Evolutionary conservation across 2,329 filamentous ascomycete species (phyloP).

Genomic region (Sordariomycetes sp.): DNA sequence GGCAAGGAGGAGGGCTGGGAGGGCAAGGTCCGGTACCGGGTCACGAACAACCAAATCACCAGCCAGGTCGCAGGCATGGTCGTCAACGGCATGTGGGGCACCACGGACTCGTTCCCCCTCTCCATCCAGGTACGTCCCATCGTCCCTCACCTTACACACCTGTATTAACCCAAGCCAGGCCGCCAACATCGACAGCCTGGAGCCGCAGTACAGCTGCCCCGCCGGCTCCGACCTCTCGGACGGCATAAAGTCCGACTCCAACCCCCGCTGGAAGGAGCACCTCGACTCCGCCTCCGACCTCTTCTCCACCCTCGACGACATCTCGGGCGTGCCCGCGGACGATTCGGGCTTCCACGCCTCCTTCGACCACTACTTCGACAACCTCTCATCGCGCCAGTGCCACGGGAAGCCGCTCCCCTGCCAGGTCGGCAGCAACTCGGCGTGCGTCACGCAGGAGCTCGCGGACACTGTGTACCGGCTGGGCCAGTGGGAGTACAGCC

Average conservation of each 20-base stretch:
- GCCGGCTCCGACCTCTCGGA: constrained; percentile 31
- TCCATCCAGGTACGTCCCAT: constrained; percentile 26
- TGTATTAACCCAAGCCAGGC: constrained; percentile 21
- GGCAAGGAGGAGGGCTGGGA: constrained; percentile 25
- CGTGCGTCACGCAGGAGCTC: constrained; percentile 51
- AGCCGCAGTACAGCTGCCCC: constrained; percentile 60
- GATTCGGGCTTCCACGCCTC: constrained; percentile 56
- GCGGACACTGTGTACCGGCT: constrained; percentile 64
- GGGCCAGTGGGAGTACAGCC: constrained; percentile 72
- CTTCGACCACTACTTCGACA: constrained; percentile 80
- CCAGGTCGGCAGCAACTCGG: constrained; percentile 34
- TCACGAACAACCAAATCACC: constrained; percentile 76
- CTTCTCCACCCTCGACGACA: constrained; percentile 49
- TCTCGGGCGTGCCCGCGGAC: constrained; percentile 51
- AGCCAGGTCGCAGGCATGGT: constrained; percentile 71
- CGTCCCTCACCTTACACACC: neutral
- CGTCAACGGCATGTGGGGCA: constrained; percentile 59
- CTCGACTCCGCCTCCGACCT: constrained; percentile 44
- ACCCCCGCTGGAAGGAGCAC: constrained; percentile 51
- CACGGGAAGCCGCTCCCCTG: constrained; percentile 65
- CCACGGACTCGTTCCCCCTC: constrained; percentile 22
- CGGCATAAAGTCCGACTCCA: constrained; percentile 29
- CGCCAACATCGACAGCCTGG: constrained; percentile 56
- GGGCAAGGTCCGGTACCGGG: constrained; percentile 49
- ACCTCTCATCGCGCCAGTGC: constrained; percentile 68